Percentiles rank a stretch among this genome's conserved stretches.
Evolutionary conservation across 208 protist species (phyloP).

Genomic region (Herpetomonas samuelpessoai): DNA sequence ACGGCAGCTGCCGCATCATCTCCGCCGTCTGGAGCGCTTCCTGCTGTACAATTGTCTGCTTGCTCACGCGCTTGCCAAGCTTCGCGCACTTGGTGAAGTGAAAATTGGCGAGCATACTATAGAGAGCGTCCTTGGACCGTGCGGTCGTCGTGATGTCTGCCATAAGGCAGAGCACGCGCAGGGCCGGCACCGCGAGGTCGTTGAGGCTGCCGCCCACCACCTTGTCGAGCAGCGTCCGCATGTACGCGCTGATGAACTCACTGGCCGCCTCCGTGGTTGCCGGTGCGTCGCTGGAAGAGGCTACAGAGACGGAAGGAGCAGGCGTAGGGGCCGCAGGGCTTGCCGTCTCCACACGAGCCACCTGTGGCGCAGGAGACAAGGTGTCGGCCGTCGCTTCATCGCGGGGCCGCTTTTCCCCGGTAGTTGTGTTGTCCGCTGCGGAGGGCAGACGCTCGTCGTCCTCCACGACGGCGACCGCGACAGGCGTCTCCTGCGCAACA

Average conservation of each 20-base stretch:
- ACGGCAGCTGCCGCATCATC: constrained; percentile 31
- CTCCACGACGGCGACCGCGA: neutral
- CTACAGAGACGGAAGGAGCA: neutral
- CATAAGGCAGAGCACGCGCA: constrained; percentile 77
- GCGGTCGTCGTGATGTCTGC: constrained; percentile 47
- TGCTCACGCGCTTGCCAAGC: constrained; percentile 78
- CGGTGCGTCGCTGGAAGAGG: constrained; percentile 2
- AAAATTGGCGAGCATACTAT: constrained; percentile 77
- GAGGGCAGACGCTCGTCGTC: neutral
- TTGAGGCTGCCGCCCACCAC: constrained; percentile 72
- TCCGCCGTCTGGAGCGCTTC: constrained; percentile 49
- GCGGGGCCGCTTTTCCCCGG: neutral
- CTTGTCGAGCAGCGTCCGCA: constrained; percentile 71
- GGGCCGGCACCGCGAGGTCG: constrained; percentile 48
- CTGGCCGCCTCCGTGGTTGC: constrained; percentile 29
- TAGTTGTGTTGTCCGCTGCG: too few relatives aligned
- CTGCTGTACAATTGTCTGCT: constrained; percentile 36
- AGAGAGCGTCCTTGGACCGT: constrained; percentile 56
- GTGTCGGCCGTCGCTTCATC: neutral
- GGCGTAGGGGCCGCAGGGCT: neutral
- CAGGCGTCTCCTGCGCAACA: constrained; percentile 7
- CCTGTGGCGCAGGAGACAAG: too few relatives aligned
- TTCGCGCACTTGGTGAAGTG: constrained; percentile 84
- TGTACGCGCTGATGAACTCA: constrained; percentile 68
- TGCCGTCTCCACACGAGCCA: neutral